Conservation (phyloP, 2,329 filamentous ascomycete genomes). For the Aspergillus ochraceus region DNA sequence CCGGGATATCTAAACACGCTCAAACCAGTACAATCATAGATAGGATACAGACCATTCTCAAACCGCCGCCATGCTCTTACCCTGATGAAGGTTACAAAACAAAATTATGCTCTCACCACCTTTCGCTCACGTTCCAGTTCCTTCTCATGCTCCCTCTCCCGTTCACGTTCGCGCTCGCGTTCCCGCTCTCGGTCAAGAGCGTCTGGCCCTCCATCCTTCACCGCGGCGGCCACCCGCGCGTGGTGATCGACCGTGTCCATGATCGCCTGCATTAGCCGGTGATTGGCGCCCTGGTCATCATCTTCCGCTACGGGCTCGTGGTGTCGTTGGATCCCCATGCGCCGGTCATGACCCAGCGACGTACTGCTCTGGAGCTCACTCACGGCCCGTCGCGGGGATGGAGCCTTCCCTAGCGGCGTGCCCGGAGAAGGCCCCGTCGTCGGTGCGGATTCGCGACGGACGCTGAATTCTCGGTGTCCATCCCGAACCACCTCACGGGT, state of each 20-base stretch:
- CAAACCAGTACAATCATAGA: constrained; percentile 14
- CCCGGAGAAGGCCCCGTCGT: constrained; percentile 21
- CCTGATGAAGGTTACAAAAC: constrained; percentile 1
- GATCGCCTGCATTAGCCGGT: constrained; percentile 44
- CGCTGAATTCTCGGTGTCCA: constrained; percentile 10
- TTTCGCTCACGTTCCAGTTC: constrained; percentile 31
- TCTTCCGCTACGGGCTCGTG: constrained; percentile 24
- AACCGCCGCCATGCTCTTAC: constrained; percentile 3
- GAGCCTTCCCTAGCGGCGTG: constrained; percentile 23
- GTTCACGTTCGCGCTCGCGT: constrained; percentile 9
- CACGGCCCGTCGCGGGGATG: constrained; percentile 36
- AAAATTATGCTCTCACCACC: constrained; percentile 23
- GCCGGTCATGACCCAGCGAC: constrained; percentile 19
- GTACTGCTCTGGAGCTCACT: constrained; percentile 37
- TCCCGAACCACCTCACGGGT: not conserved
- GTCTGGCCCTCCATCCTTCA: constrained; percentile 28
- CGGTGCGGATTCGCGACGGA: constrained; percentile 23
- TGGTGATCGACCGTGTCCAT: constrained; percentile 44
- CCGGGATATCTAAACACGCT: constrained; percentile 27
- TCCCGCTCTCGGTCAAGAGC: constrained; percentile 19
- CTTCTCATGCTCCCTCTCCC: constrained; percentile 23
- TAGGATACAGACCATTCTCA: constrained; percentile 7
- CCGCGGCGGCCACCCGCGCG: constrained; percentile 34
- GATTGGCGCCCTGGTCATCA: constrained; percentile 41
- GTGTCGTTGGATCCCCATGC: constrained; percentile 19